Evolutionary conservation across 495 filamentous ascomycete species (phyloP).

Genomic region (Podospora anserina): DNA sequence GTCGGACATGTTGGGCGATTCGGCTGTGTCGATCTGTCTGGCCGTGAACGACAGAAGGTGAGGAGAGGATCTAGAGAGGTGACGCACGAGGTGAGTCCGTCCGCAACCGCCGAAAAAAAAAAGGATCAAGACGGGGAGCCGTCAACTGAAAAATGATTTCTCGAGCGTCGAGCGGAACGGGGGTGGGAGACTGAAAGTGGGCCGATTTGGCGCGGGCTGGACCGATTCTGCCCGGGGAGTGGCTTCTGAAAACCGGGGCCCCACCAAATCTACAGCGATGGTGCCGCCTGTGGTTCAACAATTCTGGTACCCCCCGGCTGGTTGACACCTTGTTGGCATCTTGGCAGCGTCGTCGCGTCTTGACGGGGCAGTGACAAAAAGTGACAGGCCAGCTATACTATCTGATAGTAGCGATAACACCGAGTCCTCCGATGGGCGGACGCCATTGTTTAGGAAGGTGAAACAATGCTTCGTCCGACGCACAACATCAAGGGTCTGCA

Average conservation of each 20-base stretch:
- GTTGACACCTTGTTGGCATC: background rate
- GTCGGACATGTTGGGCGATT: constrained; percentile 24
- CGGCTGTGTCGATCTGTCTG: constrained; percentile 7
- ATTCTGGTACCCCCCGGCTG: constrained; percentile 4
- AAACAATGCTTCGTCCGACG: background rate
- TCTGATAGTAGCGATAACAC: background rate
- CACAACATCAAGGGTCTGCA: background rate
- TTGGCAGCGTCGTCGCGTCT: background rate
- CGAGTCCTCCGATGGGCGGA: background rate
- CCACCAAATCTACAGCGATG: constrained; percentile 16
- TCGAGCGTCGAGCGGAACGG: background rate
- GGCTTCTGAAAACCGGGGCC: constrained; percentile 8
- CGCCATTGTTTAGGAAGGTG: background rate
- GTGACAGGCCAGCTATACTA: background rate
- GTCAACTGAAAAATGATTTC: constrained; percentile 11
- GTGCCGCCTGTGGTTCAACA: constrained; percentile 6
- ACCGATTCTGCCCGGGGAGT: constrained; percentile 19
- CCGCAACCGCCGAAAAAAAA: background rate
- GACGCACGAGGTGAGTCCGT: background rate
- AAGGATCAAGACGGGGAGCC: constrained; percentile 9
- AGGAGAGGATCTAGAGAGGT: background rate
- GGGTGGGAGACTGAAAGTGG: constrained; percentile 12
- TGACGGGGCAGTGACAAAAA: background rate
- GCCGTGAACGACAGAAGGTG: background rate
- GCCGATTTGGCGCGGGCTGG: constrained; percentile 24